Evolutionary conservation across 805 yeast species (phyloP).

Genomic region (Teunomyces tritomae): DNA sequence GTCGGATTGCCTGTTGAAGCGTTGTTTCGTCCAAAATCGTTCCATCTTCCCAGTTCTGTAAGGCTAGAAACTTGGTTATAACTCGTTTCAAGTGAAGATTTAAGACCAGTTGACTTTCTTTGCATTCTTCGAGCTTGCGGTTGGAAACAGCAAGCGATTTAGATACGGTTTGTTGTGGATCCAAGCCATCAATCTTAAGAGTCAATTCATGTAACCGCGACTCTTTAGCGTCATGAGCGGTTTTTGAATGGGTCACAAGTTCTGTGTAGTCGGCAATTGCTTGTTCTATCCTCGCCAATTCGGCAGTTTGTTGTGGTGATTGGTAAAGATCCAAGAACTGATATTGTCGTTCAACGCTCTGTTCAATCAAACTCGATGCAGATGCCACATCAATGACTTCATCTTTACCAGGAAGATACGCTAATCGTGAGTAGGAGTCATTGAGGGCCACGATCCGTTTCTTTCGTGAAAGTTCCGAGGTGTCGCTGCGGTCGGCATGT

Average conservation of each 20-base stretch:
- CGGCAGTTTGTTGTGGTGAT: background rate
- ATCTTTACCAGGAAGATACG: constrained; percentile 25
- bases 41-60: constrained; percentile 20
- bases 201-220: background rate
- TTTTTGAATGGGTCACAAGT: background rate
- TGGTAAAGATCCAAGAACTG: background rate
- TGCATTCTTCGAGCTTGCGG: background rate
- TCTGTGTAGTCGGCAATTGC: constrained; percentile 5
- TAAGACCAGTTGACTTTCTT: constrained; percentile 10
- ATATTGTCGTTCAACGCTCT: constrained; percentile 3
- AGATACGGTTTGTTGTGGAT: background rate
- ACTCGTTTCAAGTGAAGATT: constrained; percentile 16
- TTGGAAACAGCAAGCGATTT: background rate
- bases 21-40: constrained; percentile 16
- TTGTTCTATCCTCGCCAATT: background rate
- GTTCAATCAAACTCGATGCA: constrained; percentile 14
- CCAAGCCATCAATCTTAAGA: background rate
- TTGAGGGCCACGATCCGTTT: constrained; percentile 17
- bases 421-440: constrained; percentile 17
- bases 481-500: constrained; percentile 1
- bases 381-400: constrained; percentile 27
- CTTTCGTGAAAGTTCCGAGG: constrained; percentile 3
- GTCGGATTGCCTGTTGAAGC: constrained; percentile 11
- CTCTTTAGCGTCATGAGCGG: background rate
- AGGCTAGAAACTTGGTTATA: constrained; percentile 18